Base-by-base conservation (phyloP, 73 alveolate genomes). In the Paramecium sonneborni region DNA sequence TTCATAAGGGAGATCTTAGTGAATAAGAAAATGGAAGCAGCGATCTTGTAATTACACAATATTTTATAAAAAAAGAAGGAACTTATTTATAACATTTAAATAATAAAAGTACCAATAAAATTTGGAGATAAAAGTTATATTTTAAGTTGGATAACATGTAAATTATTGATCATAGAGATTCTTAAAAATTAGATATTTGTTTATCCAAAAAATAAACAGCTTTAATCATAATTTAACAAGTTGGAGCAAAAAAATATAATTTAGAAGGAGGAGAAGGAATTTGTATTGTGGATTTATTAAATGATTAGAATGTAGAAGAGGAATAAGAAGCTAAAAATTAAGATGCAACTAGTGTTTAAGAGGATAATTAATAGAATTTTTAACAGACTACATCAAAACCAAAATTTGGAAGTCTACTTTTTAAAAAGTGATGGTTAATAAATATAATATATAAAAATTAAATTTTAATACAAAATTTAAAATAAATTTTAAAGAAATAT, bases 211-310 rank as follows among this genome's bases (percentile, higher is more conserved):
- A 46, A 52, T 21, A 79, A 26, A 79, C 90, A 18, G 69, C 69
- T 23, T 26, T 79, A 21, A 62, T 79, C 6, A 41, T 79, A 11
- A 79, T 79, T 18, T 79, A 79, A 44, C 41, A 79, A 9, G 90
- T 79, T 5, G 90, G 90, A 3, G 90, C 74, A 15, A 38, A 26
- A 24, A 32, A 32, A 6, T 79, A 43, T 46, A 43, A 39, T 46
- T 44, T 79, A 15, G 90, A 79, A 79, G 90, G 90, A 20, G 90
- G 90, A 43, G 90, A 79, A 20, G 90, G 90, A 39, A 79, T 79
- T 24, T 79, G 90, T 14, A 79, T 79, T 21, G 90, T 79, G 7
- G 90, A 79, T 24, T 41, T 79, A 18, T 43, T 79, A 21, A 20
- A 79, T 43, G 90, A 79, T 21, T 20, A 38, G 55, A 79, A 18